phyloP scores from a whole-genome alignment of 2,329 filamentous ascomycete species.

The Pezizomycotina sp. region DNA sequence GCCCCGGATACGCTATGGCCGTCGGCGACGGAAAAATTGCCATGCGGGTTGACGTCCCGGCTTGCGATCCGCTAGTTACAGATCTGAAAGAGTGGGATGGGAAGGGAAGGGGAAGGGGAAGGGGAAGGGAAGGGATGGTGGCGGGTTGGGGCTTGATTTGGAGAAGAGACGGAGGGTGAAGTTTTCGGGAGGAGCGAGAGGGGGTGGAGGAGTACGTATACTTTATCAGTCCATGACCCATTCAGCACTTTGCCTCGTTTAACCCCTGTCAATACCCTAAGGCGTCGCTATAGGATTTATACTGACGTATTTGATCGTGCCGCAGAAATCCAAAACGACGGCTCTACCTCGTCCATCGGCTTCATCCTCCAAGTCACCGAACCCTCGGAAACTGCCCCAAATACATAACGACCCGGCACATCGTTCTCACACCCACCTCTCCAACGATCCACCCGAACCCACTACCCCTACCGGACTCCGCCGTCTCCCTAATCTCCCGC shows the following conservation, averaged over 20 bases:
- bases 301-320: no score
- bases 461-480: slow-evolving; percentile 35
- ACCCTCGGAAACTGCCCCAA: slow-evolving; percentile 72
- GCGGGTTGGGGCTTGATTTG: slow-evolving; percentile 47
- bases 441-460: slow-evolving; percentile 26
- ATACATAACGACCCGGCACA: slow-evolving; percentile 49
- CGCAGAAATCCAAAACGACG: no score
- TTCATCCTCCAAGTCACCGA: no score
- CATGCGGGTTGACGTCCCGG: slow-evolving; percentile 45
- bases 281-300: no score
- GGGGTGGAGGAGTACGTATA: slow-evolving; percentile 31
- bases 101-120: slow-evolving; percentile 32
- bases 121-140: slow-evolving; percentile 37
- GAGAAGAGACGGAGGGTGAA: slow-evolving; percentile 56
- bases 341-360: no score
- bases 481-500: slow-evolving; percentile 42
- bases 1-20: slow-evolving; percentile 48
- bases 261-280: no score
- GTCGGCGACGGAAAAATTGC: slow-evolving; percentile 48
- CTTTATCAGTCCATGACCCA: slow-evolving; percentile 21
- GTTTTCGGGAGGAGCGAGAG: slow-evolving; percentile 52
- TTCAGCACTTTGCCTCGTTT: no score
- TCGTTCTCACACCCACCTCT: slow-evolving; percentile 33
- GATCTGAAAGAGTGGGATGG: slow-evolving; percentile 39
- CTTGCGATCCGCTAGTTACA: slow-evolving; percentile 51